Percentiles rank a stretch among this genome's conserved stretches.
Conservation (phyloP, 2,329 filamentous ascomycete genomes). For the Thermoascus crustaceus region DNA sequence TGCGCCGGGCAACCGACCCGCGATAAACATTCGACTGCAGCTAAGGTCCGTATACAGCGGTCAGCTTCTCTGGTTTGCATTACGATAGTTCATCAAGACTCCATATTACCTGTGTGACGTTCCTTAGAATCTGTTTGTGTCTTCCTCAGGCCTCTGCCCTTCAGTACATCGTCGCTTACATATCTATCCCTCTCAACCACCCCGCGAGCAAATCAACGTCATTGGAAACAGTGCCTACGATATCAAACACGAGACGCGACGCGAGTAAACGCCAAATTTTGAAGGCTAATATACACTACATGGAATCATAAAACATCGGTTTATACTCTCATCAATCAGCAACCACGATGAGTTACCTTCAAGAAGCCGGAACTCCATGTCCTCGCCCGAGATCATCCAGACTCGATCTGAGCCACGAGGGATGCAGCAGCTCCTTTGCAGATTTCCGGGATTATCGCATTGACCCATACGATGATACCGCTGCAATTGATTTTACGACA, state of each 20-base stretch:
- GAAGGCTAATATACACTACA: background rate
- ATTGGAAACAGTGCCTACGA: too few relatives aligned
- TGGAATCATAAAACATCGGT: background rate
- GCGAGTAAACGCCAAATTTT: too few relatives aligned
- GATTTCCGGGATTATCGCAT: slow-evolving; percentile 19
- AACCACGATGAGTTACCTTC: slow-evolving; percentile 17
- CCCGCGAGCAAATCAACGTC: too few relatives aligned
- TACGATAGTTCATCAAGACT: too few relatives aligned
- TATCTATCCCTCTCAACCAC: too few relatives aligned
- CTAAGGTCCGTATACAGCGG: background rate
- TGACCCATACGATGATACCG: slow-evolving; percentile 26
- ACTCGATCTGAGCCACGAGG: slow-evolving; percentile 10
- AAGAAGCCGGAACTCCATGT: slow-evolving; percentile 26
- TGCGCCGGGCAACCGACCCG: slow-evolving; percentile 1
- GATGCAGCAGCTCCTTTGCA: slow-evolving; percentile 14
- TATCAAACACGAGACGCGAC: too few relatives aligned
- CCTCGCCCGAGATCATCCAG: slow-evolving; percentile 18
- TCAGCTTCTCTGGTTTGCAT: too few relatives aligned
- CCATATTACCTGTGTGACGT: too few relatives aligned
- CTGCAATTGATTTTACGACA: slow-evolving; percentile 34
- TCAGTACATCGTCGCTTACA: too few relatives aligned
- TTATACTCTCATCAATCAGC: background rate
- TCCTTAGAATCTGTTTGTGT: too few relatives aligned
- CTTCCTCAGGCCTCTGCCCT: too few relatives aligned
- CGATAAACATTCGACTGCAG: background rate